Base-by-base conservation (phyloP, 2,329 filamentous ascomycete genomes). In the Xenosphaeropsis pyriputrescens region DNA sequence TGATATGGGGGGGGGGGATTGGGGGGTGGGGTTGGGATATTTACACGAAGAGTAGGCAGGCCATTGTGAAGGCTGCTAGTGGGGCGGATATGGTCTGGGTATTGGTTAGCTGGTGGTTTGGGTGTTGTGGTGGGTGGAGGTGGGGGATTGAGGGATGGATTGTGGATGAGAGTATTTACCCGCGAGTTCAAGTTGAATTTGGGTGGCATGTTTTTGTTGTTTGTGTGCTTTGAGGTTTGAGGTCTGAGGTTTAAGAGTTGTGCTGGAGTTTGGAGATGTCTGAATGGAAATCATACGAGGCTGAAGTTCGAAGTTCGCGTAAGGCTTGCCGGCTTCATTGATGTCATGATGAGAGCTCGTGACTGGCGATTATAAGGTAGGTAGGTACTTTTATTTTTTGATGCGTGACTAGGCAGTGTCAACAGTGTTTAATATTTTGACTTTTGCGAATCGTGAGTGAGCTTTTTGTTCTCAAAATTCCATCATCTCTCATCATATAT, bases 31-130 rank as follows among this genome's bases (percentile, higher is more conserved):
- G 7, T 9, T 9, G 22, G 22, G 22, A 6, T 9, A 26, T 58
- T 48, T 53, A 65, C 55, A 63, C 63, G 40, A 71, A 64, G 16
- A 71, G 54, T 11, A 71, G 50, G 34, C 60, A 56, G 3, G 68
- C 68, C 68, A 72, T 72, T 14, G 64, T 65, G 42, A 70, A 69
- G 30, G 68, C 68, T 14, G 68, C 68, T 16, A 64, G 51, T 7
- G 68, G 68, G 38, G 65, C 64, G 41, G 64, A 63, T 39, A 70
- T 54, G 29, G 55, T 35, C 33, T 35, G 30, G 18, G 8, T 7
- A 13, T 14, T 6, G n/a, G 18, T 16, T 14, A 19, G 14, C 15
- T 7, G 6, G 14, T n/a, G 33, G n/a, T 6, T 18, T 6, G 18
- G 33, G 33, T 6, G 30, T 15, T 32, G 30, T 29, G 29, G 29